Conservation (phyloP, 1,284 basidiomycete species). For the Trametes pubescens region DNA sequence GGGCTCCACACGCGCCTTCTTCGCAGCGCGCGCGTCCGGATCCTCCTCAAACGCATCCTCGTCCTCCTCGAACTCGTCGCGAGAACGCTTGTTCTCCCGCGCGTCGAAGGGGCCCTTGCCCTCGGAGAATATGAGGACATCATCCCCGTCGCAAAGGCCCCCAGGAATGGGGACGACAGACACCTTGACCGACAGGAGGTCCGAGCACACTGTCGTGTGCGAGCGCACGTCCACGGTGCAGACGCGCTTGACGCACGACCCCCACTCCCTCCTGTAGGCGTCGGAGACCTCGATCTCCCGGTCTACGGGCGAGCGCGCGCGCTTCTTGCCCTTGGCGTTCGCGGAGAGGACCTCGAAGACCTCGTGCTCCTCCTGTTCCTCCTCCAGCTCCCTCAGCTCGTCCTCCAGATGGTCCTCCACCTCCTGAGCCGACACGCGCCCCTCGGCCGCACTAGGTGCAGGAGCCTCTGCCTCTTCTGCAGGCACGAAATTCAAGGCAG, state of each 20-base stretch:
- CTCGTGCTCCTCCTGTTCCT: background rate
- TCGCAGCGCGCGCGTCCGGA: conserved; percentile 13
- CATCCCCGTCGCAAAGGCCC: background rate
- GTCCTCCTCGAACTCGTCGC: conserved; percentile 15
- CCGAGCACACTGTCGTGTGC: conserved; percentile 5
- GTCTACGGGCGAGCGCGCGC: conserved; percentile 19
- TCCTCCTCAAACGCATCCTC: background rate
- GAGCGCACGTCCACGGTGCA: conserved; percentile 10
- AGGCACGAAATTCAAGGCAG: background rate
- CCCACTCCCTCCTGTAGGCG: conserved; percentile 4
- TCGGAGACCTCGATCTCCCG: conserved; percentile 6
- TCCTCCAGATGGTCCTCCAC: too few species aligned
- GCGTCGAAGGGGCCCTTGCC: background rate
- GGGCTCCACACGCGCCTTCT: conserved; percentile 15
- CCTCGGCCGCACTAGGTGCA: too few species aligned
- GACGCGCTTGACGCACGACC: conserved; percentile 2
- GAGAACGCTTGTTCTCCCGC: conserved; percentile 9
- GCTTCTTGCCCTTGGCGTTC: conserved; percentile 28
- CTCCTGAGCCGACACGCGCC: background rate
- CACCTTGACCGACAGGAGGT: conserved; percentile 7
- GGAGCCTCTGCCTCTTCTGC: background rate
- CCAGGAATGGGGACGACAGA: conserved; percentile 16
- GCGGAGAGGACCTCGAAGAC: background rate
- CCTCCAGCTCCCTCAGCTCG: too few species aligned
- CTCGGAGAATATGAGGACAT: conserved; percentile 9